Evolutionary conservation across 208 protist species (phyloP), one percentile per base, ranked within the genome.

Genomic region (Naegleria fowleri): DNA sequence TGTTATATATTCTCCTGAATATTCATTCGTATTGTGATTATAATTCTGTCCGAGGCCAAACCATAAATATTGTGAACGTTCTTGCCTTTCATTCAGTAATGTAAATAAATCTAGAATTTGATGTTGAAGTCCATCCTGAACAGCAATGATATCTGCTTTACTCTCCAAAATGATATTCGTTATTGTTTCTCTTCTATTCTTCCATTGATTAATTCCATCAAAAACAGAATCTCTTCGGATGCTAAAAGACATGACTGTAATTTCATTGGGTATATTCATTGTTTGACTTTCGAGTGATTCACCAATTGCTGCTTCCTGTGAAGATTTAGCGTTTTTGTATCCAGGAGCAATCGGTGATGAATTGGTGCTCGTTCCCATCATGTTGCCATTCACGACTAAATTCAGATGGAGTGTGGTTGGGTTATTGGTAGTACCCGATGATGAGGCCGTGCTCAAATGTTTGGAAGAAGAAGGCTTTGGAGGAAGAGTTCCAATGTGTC

Each of bases 81-180:
- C 33, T 84, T 33, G 38, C 15, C 15, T 84, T 40, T 84, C 76
- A 39, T 84, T 40, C 29, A 84, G 39, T 16, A 84, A 16, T 15
- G 76, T 41, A 40, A 84, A 84, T 40, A 84, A 84, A 84, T 84
- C 76, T 2, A 84, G 76, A 19, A 84, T 40, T 40, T 84, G 76
- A 40, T 40, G 76, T 84, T 84, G 76, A 40, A 84, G 76, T 22
- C 25, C 38, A 84, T 40, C 76, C 29, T 84, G 76, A 41, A 84
- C 39, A 41, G 25, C 11, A 84, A 84, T 84, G 33, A 84, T 40
- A 84, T 84, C 76, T 38, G 76, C 76, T 5, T 84, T 84, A 15
- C 38, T 33, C 33, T 84, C 76, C 11, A 41, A 40, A 38, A 84
- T 84, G 38, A 84, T 84, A 41, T 40, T 84, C 33, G 76, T 33